Evolutionary conservation across 805 yeast genomes (phyloP).

Genomic region (Yamadazyma nakazawae): DNA sequence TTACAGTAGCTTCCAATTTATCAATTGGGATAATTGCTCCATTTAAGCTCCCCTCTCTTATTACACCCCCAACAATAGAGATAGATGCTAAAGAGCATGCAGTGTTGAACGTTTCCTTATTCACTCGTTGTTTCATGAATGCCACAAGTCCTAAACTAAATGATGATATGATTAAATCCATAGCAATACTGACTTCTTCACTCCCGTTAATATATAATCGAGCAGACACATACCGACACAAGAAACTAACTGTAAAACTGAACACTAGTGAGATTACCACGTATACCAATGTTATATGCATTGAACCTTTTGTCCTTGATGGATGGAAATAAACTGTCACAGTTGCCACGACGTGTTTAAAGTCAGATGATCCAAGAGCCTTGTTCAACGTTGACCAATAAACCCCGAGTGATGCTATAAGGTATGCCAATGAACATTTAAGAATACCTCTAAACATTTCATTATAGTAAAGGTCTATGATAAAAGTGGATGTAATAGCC

Average conservation of each 20-base stretch:
- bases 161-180: slow-evolving; percentile 54
- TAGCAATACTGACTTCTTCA: slow-evolving; percentile 47
- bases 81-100: slow-evolving; percentile 79
- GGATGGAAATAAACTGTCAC: slow-evolving; percentile 85
- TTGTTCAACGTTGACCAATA: slow-evolving; percentile 50
- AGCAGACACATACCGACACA: slow-evolving; percentile 51
- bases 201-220: slow-evolving; percentile 42
- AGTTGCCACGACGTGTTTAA: slow-evolving; percentile 79
- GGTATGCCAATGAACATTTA: slow-evolving; percentile 73
- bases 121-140: slow-evolving; percentile 63
- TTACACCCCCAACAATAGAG: slow-evolving; percentile 63
- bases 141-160: slow-evolving; percentile 64
- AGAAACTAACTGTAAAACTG: slow-evolving; percentile 49
- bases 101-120: slow-evolving; percentile 69
- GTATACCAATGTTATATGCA: slow-evolving; percentile 69
- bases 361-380: slow-evolving; percentile 61
- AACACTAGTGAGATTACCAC: slow-evolving; percentile 53
- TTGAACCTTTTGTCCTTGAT: slow-evolving; percentile 71
- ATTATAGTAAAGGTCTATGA: slow-evolving; percentile 11
- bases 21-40: slow-evolving; percentile 54
- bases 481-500: not conserved
- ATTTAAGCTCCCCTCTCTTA: slow-evolving; percentile 69
- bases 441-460: slow-evolving; percentile 34
- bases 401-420: slow-evolving; percentile 70
- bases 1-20: slow-evolving; percentile 51